These are phyloP conservation scores for Ceratopteris richardii DNA, from an alignment of 75 land plant species.

Conservation along the genomic window DNA sequence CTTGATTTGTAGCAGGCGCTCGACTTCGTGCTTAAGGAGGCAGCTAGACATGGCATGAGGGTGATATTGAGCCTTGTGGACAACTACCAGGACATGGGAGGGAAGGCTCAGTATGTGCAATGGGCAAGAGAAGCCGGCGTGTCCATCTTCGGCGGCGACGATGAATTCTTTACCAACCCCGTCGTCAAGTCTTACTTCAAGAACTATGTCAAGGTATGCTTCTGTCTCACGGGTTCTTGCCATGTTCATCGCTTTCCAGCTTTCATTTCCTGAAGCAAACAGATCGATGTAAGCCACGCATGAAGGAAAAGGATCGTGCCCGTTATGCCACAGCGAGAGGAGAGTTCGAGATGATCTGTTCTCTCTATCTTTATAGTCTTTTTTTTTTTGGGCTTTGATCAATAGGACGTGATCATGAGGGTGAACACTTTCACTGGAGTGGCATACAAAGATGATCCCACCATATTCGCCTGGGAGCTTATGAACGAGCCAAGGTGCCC, in stretches of 20 bases:
- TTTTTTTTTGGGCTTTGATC: too few species aligned
- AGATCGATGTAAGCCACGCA: too few species aligned
- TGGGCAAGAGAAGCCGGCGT: conserved; percentile 50
- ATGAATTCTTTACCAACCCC: conserved; percentile 74
- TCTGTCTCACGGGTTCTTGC: too few species aligned
- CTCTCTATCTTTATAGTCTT: too few species aligned
- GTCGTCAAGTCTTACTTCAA: conserved; percentile 57
- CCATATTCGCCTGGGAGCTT: conserved; percentile 81
- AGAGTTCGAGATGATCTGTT: too few species aligned
- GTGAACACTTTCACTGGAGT: conserved; percentile 57
- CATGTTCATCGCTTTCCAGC: too few species aligned
- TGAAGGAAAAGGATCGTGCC: too few species aligned
- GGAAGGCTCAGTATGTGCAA: conserved; percentile 55
- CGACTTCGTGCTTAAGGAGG: conserved; percentile 68
- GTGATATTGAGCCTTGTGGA: conserved; percentile 54
- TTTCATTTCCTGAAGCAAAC: too few species aligned
- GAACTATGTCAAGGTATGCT: conserved; percentile 50
- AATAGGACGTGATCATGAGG: conserved; percentile 59
- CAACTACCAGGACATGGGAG: conserved; percentile 51
- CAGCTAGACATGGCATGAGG: conserved; percentile 30
- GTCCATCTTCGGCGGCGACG: conserved; percentile 31
- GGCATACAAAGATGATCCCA: conserved; percentile 66
- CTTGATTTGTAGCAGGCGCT: conserved; percentile 37
- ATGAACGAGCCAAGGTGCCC: conserved; percentile 83
- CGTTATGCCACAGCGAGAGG: too few species aligned